Evolutionary conservation across 2,329 filamentous ascomycete genomes (phyloP).

Genomic region (Microcyclosporella mali): DNA sequence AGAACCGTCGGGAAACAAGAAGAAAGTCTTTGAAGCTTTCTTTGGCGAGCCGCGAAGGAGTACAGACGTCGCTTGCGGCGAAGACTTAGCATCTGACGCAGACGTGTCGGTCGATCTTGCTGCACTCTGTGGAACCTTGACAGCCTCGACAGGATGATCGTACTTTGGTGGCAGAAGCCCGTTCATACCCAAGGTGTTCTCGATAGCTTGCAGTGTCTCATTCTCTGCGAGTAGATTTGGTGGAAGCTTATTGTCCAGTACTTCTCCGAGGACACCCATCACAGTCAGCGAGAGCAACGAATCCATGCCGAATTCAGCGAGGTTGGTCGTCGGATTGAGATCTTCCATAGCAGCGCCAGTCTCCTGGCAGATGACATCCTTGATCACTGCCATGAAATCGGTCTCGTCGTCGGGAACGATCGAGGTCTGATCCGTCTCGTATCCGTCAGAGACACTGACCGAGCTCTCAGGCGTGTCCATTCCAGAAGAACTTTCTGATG

Average conservation of each 20-base stretch:
- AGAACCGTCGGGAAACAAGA: conserved; percentile 43
- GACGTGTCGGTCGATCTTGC: background rate
- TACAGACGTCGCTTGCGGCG: conserved; percentile 4
- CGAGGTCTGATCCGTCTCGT: background rate
- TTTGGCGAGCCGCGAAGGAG: conserved; percentile 16
- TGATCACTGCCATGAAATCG: background rate
- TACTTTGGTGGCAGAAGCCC: background rate
- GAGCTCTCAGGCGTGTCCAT: background rate
- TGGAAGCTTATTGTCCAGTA: conserved; percentile 14
- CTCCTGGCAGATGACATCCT: conserved; percentile 26
- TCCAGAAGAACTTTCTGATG: background rate
- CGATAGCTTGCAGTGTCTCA: background rate
- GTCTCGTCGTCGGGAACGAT: background rate
- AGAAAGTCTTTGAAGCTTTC: conserved; percentile 12
- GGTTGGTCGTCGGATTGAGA: conserved; percentile 21
- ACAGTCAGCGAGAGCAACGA: conserved; percentile 26
- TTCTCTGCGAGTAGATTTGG: conserved; percentile 4
- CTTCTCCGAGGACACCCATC: conserved; percentile 20
- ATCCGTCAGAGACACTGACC: no score
- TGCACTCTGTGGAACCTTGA: no score
- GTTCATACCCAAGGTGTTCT: conserved; percentile 2
- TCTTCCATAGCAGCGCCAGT: conserved; percentile 23
- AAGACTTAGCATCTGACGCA: no score
- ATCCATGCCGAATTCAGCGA: conserved; percentile 28
- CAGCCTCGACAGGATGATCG: background rate